phyloP scores from a whole-genome alignment of 257 asterid species.

The Solanum sejunctum region DNA sequence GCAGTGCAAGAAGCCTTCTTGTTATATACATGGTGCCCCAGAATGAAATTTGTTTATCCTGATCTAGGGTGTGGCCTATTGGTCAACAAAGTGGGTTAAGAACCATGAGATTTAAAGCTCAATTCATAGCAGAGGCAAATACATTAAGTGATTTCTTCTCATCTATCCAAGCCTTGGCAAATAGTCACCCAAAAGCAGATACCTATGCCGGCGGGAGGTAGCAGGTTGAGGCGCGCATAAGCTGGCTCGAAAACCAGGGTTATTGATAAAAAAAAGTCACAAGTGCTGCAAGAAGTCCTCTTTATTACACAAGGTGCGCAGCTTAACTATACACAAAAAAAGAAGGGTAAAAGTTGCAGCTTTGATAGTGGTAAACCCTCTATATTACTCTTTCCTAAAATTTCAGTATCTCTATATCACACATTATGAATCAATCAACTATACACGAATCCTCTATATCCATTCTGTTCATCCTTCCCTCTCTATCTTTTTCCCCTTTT shows the following conservation, averaged over 20 bases:
- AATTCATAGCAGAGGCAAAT: neutral
- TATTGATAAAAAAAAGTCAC: neutral
- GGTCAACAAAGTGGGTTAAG: neutral
- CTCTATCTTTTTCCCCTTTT: neutral
- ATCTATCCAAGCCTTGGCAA: neutral
- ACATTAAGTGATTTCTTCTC: neutral
- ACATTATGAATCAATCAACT: neutral
- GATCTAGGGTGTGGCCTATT: neutral
- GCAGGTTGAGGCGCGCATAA: neutral
- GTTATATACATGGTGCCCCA: neutral
- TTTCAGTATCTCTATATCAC: neutral
- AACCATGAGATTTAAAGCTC: neutral
- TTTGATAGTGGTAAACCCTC: neutral
- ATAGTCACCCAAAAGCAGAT: neutral
- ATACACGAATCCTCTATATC: neutral
- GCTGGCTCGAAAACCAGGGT: neutral
- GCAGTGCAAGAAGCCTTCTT: neutral
- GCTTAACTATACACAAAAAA: neutral
- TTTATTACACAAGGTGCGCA: neutral
- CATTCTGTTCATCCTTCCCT: neutral
- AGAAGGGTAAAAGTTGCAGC: neutral
- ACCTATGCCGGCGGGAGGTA: neutral
- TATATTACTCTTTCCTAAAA: neutral
- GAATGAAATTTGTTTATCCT: neutral
- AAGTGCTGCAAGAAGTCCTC: neutral